A percentile compares a stretch with the other conserved stretches of the same genome.
Evolutionary conservation across 305 asterid genomes (phyloP).

Genomic region (Petunia hybrid): DNA sequence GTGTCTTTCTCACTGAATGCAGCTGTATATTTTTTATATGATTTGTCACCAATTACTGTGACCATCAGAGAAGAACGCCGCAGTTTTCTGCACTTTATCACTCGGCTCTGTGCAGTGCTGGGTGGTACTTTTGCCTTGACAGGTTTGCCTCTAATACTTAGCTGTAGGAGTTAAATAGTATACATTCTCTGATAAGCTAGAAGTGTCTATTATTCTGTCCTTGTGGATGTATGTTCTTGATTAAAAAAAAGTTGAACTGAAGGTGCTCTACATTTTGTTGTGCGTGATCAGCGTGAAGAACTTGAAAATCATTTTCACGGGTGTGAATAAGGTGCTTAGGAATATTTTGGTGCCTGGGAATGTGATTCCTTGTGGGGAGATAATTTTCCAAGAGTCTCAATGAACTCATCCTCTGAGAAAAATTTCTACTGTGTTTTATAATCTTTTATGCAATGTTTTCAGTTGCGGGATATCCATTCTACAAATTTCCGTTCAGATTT

Average conservation of each 20-base stretch:
- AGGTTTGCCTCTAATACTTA: constrained; percentile 55
- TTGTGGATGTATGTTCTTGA: background rate
- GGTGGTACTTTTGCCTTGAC: constrained; percentile 99
- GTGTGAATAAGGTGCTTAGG: constrained; percentile 12
- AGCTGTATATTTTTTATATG: constrained; percentile 97
- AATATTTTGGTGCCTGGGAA: constrained; percentile 21
- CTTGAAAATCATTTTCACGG: background rate
- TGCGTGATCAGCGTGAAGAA: background rate
- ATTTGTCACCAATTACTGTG: constrained; percentile 96
- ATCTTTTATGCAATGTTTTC: background rate
- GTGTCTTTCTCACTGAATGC: constrained; percentile 41
- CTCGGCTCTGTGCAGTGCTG: constrained; percentile 97
- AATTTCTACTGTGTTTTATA: background rate
- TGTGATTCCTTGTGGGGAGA: constrained; percentile 13
- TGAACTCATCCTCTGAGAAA: background rate
- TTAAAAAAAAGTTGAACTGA: background rate
- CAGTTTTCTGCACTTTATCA: constrained; percentile 96
- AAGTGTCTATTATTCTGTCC: constrained; percentile 1
- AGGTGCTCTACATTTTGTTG: constrained; percentile 12
- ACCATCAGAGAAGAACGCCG: constrained; percentile 98
- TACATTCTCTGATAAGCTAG: background rate
- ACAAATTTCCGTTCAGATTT: background rate
- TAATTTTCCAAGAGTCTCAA: background rate
- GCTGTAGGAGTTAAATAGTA: background rate
- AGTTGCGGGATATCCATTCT: constrained; percentile 1